Evolutionary conservation across 768 basidiomycete species (phyloP), one percentile per base, ranked within the genome.

Genomic region (Panellus pusillus): DNA sequence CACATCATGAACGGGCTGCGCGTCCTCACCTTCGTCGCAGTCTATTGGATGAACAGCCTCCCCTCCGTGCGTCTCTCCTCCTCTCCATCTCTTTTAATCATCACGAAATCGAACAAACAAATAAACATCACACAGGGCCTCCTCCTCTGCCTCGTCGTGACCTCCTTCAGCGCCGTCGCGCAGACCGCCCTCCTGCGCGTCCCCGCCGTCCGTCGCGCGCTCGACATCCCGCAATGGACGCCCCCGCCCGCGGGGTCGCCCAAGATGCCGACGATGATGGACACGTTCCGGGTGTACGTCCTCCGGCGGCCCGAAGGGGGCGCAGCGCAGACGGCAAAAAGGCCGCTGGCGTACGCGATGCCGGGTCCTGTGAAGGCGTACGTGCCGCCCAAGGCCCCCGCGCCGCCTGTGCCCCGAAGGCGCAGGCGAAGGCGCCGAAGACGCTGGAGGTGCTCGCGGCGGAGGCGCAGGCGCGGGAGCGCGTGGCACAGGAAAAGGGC

Each of bases 1-100:
- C 91, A 93, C 63, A 61, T 84, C 41, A 80, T 86, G 77, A 91
- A 91, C 63, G 66, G 72, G 35, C 75, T 93, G 66, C 81, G 84
- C 2, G 60, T 86, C 18, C 64, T 83, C n/a, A 78, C 83, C 9
- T 48, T 87, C 41, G 58, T 71, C 15, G 79, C 75, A 47, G 66
- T 73, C 54, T 76, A 44, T 64, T 83, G 67, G 74, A 75, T 80
- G 72, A 60, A 63, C 14, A 70, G 70, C 48, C 80, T 94, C 66
- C 85, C 91, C 27, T 72, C 82, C 2, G 93, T 91, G 68, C 63
- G 87, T 73, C 28, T 47, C n/a, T 50, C 9, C 40, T n/a, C 29
- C 18, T 35, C 17, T 17, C 46, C 18, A 44, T 46, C 44, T 41
- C 19, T 38, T 36, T 1, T 17, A 28, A 48, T 24, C n/a, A n/a